These are phyloP conservation scores for Cryphonectria naterciae DNA, from an alignment of 2,329 filamentous ascomycete species.

Conservation along the genomic window DNA sequence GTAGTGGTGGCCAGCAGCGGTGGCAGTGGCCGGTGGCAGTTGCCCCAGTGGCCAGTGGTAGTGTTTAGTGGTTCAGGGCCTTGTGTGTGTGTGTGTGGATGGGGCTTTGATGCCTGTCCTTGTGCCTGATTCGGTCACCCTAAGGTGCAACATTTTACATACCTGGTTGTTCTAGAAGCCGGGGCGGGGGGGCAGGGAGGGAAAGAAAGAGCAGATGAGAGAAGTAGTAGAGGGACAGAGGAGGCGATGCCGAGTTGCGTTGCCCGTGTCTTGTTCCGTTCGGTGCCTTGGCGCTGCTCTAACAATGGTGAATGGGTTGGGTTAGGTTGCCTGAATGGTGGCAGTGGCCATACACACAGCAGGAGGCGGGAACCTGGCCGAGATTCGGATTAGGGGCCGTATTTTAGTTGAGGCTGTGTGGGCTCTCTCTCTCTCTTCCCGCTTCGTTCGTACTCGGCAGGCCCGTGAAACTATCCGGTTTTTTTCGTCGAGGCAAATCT, in stretches of 20 bases:
- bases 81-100: not conserved
- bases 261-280: not conserved
- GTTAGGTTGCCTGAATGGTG: not conserved
- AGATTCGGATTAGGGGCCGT: constrained; percentile 3
- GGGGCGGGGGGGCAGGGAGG: not conserved
- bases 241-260: not conserved
- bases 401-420: not conserved
- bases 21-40: too few species aligned
- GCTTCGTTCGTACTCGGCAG: not conserved
- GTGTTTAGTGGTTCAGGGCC: not conserved
- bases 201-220: not conserved
- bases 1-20: not conserved
- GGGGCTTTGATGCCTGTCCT: not conserved
- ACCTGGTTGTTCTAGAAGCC: not conserved
- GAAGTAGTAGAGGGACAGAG: too few species aligned
- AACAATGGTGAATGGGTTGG: not conserved
- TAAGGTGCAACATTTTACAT: not conserved
- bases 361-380: constrained; percentile 7
- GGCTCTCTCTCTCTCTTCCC: not conserved
- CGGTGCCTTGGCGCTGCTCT: not conserved
- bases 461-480: not conserved
- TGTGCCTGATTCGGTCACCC: not conserved
- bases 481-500: not conserved
- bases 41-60: not conserved
- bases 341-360: not conserved